phyloP scores from a whole-genome alignment of 2,329 filamentous ascomycete genomes.

The Chrysoporthe deuterocubensis region DNA sequence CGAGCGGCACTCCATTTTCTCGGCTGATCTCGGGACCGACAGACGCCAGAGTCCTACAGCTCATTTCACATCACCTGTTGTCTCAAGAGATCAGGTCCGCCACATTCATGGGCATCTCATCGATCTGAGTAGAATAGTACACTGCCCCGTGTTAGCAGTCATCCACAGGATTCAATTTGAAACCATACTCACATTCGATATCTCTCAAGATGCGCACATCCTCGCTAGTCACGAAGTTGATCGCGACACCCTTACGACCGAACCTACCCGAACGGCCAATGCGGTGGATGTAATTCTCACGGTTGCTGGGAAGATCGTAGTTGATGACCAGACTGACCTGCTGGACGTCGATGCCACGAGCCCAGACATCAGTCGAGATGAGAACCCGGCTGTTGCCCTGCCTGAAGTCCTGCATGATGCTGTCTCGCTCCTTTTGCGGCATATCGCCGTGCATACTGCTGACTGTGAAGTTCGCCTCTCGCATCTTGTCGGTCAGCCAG shows the following conservation, averaged over 20 bases:
- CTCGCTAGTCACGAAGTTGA: slow-evolving; percentile 99
- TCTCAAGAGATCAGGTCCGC: slow-evolving; percentile 71
- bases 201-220: slow-evolving; percentile 99
- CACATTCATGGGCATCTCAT: slow-evolving; percentile 99
- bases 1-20: neutral
- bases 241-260: slow-evolving; percentile 99
- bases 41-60: neutral
- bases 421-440: slow-evolving; percentile 96
- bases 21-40: neutral
- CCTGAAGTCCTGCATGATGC: slow-evolving; percentile 99
- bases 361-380: slow-evolving; percentile 96
- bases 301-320: slow-evolving; percentile 98
- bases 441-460: slow-evolving; percentile 99
- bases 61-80: neutral
- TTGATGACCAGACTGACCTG: slow-evolving; percentile 99
- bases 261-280: slow-evolving; percentile 99
- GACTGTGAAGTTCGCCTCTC: slow-evolving; percentile 97
- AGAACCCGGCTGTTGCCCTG: slow-evolving; percentile 97
- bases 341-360: slow-evolving; percentile 99
- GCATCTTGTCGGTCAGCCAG: slow-evolving; percentile 99
- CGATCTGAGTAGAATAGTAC: slow-evolving; percentile 99
- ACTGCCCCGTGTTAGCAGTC: slow-evolving; percentile 22
- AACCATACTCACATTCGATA: slow-evolving; percentile 73
- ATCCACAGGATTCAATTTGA: neutral
- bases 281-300: slow-evolving; percentile 99